Evolutionary conservation across 495 filamentous ascomycete species (phyloP).

Genomic region (Tuber calosporum): DNA sequence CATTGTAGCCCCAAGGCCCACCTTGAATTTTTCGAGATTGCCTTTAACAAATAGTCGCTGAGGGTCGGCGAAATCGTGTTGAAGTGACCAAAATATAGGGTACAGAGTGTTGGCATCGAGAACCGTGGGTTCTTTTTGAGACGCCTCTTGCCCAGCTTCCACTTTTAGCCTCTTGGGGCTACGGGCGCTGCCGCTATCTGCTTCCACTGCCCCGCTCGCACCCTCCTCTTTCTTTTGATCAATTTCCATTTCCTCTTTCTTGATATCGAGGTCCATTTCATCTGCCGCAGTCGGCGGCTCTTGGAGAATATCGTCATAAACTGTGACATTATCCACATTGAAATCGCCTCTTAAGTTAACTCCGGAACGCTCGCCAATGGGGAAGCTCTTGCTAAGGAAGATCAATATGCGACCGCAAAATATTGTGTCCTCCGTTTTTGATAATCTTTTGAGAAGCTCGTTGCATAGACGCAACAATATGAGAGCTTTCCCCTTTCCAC

Average conservation of each 20-base stretch:
- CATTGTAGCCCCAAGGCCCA: slow-evolving; percentile 68
- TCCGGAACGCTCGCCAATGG: slow-evolving; percentile 88
- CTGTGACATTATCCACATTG: slow-evolving; percentile 89
- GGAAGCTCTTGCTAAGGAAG: slow-evolving; percentile 95
- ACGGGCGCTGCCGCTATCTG: slow-evolving; percentile 42
- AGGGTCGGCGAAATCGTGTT: slow-evolving; percentile 85
- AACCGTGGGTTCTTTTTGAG: slow-evolving; percentile 42
- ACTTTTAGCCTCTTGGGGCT: slow-evolving; percentile 48
- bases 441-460: slow-evolving; percentile 82
- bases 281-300: slow-evolving; percentile 54
- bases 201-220: slow-evolving; percentile 37
- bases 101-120: slow-evolving; percentile 70
- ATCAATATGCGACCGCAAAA: slow-evolving; percentile 97
- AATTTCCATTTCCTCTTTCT: slow-evolving; percentile 32
- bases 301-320: slow-evolving; percentile 57
- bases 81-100: slow-evolving; percentile 87
- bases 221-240: slow-evolving; percentile 20
- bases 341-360: slow-evolving; percentile 96
- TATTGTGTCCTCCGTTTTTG: slow-evolving; percentile 87
- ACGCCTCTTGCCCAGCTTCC: slow-evolving; percentile 45
- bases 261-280: slow-evolving; percentile 54
- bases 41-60: slow-evolving; percentile 65
- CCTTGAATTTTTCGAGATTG: slow-evolving; percentile 69
- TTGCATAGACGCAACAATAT: slow-evolving; percentile 89
- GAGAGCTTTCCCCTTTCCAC: slow-evolving; percentile 60